Evolutionary conservation across 164 flowering plant genomes (phyloP).

Genomic region (Umbilicus rupestris): DNA sequence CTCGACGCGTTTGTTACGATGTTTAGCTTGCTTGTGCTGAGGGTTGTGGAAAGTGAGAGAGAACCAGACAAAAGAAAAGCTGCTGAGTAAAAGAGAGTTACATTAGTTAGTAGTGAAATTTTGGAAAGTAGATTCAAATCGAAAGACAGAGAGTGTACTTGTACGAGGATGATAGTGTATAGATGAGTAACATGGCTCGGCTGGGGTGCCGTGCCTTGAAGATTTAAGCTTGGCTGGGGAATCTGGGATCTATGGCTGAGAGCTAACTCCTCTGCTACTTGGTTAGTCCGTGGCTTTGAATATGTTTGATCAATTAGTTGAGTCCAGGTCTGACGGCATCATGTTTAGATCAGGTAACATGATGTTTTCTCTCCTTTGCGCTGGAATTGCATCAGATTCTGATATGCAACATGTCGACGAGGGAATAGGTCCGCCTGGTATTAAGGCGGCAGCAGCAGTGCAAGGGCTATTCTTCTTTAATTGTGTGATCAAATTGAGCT

Average conservation of each 20-base stretch:
- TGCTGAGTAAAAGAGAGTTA: too few species aligned
- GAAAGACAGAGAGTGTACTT: too few species aligned
- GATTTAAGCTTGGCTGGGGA: too few species aligned
- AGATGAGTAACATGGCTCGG: too few species aligned
- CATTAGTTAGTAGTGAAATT: too few species aligned
- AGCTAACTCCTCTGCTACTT: background rate
- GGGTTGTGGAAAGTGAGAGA: too few species aligned
- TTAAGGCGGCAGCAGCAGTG: background rate
- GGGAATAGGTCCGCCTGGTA: background rate
- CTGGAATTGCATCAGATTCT: background rate
- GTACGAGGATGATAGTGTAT: too few species aligned
- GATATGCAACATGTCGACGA: background rate
- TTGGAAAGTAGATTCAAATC: too few species aligned
- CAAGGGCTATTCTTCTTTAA: background rate
- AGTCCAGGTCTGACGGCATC: background rate
- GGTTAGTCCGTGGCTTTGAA: background rate
- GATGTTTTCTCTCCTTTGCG: background rate
- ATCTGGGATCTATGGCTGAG: too few species aligned
- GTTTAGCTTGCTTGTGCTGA: too few species aligned
- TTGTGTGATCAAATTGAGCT: background rate
- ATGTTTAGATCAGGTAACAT: slow-evolving; percentile 7
- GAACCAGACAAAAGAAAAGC: too few species aligned
- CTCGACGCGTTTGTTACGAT: background rate
- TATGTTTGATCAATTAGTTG: background rate
- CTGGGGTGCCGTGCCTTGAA: too few species aligned